Percentiles rank a stretch among this genome's conserved stretches.
These are phyloP conservation scores for Hevea brasiliensis DNA, from an alignment of 345 rosid genomes.

Conservation along the genomic window DNA sequence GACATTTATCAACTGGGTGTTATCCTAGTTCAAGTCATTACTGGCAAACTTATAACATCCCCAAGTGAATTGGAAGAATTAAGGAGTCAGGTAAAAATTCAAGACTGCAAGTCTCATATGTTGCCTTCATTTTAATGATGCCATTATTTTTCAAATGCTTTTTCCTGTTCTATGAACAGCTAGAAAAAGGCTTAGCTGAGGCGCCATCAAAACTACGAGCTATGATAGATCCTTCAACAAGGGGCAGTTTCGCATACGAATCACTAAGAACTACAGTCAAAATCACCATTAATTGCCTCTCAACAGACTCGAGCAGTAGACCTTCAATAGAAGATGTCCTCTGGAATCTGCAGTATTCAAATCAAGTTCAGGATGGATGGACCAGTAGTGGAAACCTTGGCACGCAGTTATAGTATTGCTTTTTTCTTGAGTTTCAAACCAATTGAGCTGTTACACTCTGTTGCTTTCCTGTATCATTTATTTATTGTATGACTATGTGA, in stretches of 20 bases:
- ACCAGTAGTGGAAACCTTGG: conserved; percentile 72
- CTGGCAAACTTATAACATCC: conserved; percentile 53
- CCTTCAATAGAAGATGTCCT: conserved; percentile 91
- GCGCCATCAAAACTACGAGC: conserved; percentile 48
- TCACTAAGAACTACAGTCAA: conserved; percentile 71
- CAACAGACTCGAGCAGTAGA: conserved; percentile 52
- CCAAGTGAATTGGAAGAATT: conserved; percentile 52
- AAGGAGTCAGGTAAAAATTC: conserved; percentile 48
- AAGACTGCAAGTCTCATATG: background rate
- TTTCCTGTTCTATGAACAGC: conserved; percentile 34
- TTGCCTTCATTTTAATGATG: background rate
- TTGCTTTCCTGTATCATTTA: background rate
- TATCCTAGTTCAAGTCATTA: conserved; percentile 63
- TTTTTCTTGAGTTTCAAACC: background rate
- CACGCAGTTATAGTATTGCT: conserved; percentile 25
- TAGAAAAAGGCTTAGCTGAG: conserved; percentile 59
- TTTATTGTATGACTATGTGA: too few species aligned
- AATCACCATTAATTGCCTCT: conserved; percentile 72
- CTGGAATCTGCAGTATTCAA: conserved; percentile 90
- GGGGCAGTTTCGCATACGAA: conserved; percentile 72
- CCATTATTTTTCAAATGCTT: background rate
- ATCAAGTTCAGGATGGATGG: conserved; percentile 94
- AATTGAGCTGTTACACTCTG: background rate
- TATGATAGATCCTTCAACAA: conserved; percentile 54
- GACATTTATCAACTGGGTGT: conserved; percentile 82